Evolutionary conservation across 345 rosid species (phyloP).

Genomic region (Geranium rotundifolium): DNA sequence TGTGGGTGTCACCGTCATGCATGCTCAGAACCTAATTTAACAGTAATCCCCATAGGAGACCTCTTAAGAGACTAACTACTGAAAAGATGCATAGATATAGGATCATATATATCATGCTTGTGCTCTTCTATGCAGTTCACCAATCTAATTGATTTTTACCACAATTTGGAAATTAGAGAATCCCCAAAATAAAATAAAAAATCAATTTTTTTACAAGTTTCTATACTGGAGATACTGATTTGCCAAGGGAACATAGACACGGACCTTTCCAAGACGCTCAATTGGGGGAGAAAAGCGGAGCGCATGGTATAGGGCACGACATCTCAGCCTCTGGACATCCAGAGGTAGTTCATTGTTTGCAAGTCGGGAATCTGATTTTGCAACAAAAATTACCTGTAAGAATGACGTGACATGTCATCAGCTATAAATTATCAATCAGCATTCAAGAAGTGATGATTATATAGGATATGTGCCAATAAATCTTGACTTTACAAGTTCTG

Average conservation of each 20-base stretch:
- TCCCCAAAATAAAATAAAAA: not conserved
- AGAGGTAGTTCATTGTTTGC: constrained; percentile 82
- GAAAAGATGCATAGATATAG: constrained; percentile 14
- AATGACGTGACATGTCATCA: constrained; percentile 4
- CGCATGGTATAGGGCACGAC: constrained; percentile 70
- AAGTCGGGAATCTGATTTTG: constrained; percentile 90
- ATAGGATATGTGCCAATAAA: not conserved
- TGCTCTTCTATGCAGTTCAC: not conserved
- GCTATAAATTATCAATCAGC: not conserved
- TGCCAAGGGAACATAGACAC: not conserved
- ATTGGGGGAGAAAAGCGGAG: constrained; percentile 70
- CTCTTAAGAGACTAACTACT: constrained; percentile 57
- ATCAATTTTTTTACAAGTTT: too few species aligned
- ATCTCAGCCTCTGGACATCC: constrained; percentile 79
- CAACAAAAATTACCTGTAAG: constrained; percentile 74
- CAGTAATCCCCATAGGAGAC: constrained; percentile 89
- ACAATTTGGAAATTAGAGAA: not conserved
- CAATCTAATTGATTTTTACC: not conserved
- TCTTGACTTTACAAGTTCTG: not conserved
- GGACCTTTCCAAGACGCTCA: constrained; percentile 76
- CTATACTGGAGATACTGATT: too few species aligned
- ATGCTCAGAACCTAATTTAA: constrained; percentile 84
- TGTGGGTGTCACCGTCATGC: constrained; percentile 84
- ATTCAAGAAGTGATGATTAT: not conserved
- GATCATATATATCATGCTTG: constrained; percentile 8